Evolutionary conservation across 257 asterid species (phyloP), one percentile per base, ranked within the genome.

Genomic region (Cinchona pubescens): DNA sequence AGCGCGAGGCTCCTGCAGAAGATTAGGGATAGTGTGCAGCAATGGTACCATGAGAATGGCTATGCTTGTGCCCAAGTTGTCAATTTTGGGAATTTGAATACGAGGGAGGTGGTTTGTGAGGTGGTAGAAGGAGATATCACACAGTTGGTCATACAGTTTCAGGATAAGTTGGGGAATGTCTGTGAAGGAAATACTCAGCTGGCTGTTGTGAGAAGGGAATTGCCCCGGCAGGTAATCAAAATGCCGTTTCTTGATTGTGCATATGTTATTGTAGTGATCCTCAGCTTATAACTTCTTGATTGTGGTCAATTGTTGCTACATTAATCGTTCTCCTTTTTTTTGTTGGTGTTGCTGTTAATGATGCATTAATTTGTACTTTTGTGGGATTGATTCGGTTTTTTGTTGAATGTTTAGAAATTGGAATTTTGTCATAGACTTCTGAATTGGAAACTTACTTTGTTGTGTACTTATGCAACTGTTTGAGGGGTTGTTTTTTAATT

Each of bases 61-160:
- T 91, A 88, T 64, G 96, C 94, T 0, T 92, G 97, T 74, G 98
- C 99, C 0, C 96, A 91, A 75, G 99, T 95, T 66, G 98, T 92
- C 72, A 95, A 95, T 74, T 95, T 95, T 14, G 99, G 99, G 76
- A 95, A 95, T 83, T 86, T 95, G 89, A 90, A 92, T 81, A 95
- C 99, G 0, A 88, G 79, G 46, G 98, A 95, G 82, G 96, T 95
- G 60, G 98, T 95, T 42, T 95, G 99, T 82, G 99, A 95, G 87
- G 98, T 95, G 69, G 97, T 92, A 82, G 99, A 95, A 87, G 99
- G 99, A 6, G 99, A 95, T 86, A 88, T 95, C 72, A 95, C 99
- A 12, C 96, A 95, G 80, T 25, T 92, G 70, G 90, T 86, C 69
- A 78, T 95, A 72, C 98, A 95, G 82, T 95, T 90, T 84, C 97